Conservation (phyloP, 1,139 yeast genomes). For the Hyphopichia khmerensis region DNA sequence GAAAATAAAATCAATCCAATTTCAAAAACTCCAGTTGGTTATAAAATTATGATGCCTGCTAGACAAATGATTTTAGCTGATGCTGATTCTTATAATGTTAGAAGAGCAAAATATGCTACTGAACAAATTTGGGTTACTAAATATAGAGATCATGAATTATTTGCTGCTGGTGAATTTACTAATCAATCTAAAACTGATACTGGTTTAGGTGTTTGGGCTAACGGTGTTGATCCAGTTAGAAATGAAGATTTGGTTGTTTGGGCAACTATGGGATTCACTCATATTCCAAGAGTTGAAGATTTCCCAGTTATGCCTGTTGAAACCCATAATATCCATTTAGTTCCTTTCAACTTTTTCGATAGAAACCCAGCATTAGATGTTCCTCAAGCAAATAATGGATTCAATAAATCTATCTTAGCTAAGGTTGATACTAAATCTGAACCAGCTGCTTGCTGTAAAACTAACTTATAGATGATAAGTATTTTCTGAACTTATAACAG, state of each 20-base stretch:
- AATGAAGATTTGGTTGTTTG: slow-evolving; percentile 80
- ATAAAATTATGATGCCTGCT: slow-evolving; percentile 77
- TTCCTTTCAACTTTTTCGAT: slow-evolving; percentile 78
- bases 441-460: slow-evolving; percentile 45
- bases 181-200: slow-evolving; percentile 67
- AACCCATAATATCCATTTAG: slow-evolving; percentile 63
- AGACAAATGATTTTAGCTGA: slow-evolving; percentile 74
- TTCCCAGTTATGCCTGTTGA: slow-evolving; percentile 95
- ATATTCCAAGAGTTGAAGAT: slow-evolving; percentile 85
- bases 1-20: slow-evolving; percentile 76
- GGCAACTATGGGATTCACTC: slow-evolving; percentile 88
- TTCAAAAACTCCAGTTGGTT: slow-evolving; percentile 77
- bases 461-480: slow-evolving; percentile 18
- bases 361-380: slow-evolving; percentile 82
- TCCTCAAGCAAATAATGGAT: slow-evolving; percentile 68
- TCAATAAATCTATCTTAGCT: slow-evolving; percentile 65
- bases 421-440: slow-evolving; percentile 21
- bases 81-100: slow-evolving; percentile 57
- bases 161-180: slow-evolving; percentile 78
- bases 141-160: slow-evolving; percentile 65
- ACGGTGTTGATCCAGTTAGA: slow-evolving; percentile 70
- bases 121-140: slow-evolving; percentile 78
- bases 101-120: slow-evolving; percentile 71
- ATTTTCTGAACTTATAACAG: not conserved
- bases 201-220: slow-evolving; percentile 67